Base-by-base conservation (phyloP, 2,329 filamentous ascomycete species). In the Fusarium verticillioides region DNA sequence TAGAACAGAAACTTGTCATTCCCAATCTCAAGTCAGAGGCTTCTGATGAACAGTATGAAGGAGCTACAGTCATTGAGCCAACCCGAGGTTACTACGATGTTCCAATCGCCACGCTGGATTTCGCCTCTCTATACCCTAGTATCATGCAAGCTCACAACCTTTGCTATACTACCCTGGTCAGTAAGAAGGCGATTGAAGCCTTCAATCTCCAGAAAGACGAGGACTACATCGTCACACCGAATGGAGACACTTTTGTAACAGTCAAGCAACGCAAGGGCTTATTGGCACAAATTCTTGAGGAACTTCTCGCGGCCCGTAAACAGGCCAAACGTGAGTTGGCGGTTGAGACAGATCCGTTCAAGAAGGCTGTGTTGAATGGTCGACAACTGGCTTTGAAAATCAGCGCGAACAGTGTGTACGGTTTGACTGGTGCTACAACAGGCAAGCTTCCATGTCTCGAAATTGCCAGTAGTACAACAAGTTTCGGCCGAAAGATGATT, bases 91-190 rank as follows among this genome's bases (percentile, higher is more conserved):
- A 97, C 83, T 98, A 99, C 82, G 92, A 96, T 78, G 94, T 97
- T 32, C 96, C 96, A 4, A 93, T 99, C 72, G 96, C 96, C 3
- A 99, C 96, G 0, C 91, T 99, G 47, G 96, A 99, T 94, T 99
- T 99, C 77, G 96, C 96, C 10, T 98, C 96, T 37, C 91, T 99
- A 72, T 99, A 99, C 78, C 96, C 96, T 28, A 98, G 95, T 85
- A 99, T 99, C 79, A 99, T 99, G 82, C 96, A 98, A 84, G 96
- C 96, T 2, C 96, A 99, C 84, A 99, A 99, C 76, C 89, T 99
- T 28, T 99, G 96, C 83, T 99, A 99, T 81, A 99, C 96, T 0
- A 99, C 96, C 0, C 86, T 98, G 37, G 84, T 98, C 80, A 79
- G 80, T 63, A 94, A 94, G 81, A 89, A 85, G 34, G 91, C 89